A percentile compares a stretch with the other conserved stretches of the same genome.
These are phyloP conservation scores for Monosporascus sp. DNA, from an alignment of 2,329 filamentous ascomycete genomes.

Conservation along the genomic window DNA sequence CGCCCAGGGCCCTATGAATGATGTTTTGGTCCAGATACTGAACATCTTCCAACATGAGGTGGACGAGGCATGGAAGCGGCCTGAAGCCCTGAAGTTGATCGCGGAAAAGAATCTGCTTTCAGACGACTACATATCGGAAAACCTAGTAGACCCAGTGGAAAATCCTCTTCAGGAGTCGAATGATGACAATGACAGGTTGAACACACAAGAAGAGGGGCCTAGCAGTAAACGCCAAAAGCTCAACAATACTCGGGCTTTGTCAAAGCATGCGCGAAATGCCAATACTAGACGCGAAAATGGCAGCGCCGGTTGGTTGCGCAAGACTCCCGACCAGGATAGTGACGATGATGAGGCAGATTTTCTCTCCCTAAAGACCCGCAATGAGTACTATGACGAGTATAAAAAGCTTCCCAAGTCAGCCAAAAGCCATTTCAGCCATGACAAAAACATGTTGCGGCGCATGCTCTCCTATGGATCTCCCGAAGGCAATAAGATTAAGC, in stretches of 20 bases:
- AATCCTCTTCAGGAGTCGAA: constrained; percentile 2
- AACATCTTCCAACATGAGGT: constrained; percentile 24
- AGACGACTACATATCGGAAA: neutral
- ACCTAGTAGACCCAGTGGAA: neutral
- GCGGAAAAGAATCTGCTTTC: constrained; percentile 11
- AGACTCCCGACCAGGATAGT: neutral
- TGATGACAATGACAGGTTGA: neutral
- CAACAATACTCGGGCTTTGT: neutral
- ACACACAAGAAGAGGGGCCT: neutral
- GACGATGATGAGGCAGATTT: constrained; percentile 4
- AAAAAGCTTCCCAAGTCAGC: constrained; percentile 10
- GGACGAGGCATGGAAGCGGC: constrained; percentile 14
- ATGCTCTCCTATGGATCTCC: constrained; percentile 15
- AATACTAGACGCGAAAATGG: neutral
- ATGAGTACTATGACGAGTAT: constrained; percentile 20
- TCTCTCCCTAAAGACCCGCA: constrained; percentile 10
- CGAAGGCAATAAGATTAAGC: neutral
- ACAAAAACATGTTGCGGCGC: constrained; percentile 21
- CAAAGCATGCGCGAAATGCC: neutral
- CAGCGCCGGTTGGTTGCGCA: neutral
- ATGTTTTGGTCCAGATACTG: constrained; percentile 17
- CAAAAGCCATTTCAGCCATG: constrained; percentile 16
- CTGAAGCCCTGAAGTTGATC: constrained; percentile 14
- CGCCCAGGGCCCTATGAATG: constrained; percentile 15
- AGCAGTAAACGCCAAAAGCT: neutral